Evolutionary conservation across 2,329 filamentous ascomycete genomes (phyloP).

Genomic region (Myriosclerotinia scirpicola): DNA sequence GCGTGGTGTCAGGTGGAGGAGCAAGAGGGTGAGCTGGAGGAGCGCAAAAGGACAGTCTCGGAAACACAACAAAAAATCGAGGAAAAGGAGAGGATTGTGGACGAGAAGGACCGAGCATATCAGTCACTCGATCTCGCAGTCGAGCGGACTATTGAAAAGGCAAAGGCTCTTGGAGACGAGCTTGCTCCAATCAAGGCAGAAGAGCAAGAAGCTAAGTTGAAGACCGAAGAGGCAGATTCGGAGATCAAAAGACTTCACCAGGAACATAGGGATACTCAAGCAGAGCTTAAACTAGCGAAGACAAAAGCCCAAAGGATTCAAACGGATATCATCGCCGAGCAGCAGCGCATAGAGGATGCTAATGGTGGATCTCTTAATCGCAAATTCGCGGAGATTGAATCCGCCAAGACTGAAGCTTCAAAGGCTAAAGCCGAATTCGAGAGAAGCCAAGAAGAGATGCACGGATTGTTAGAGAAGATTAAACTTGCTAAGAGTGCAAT

Average conservation of each 20-base stretch:
- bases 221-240: conserved; percentile 53
- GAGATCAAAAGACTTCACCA: conserved; percentile 56
- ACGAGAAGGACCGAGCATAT: conserved; percentile 47
- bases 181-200: conserved; percentile 49
- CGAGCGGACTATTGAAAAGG: conserved; percentile 37
- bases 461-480: conserved; percentile 41
- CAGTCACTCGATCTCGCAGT: conserved; percentile 41
- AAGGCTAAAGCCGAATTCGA: conserved; percentile 47
- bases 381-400: conserved; percentile 59
- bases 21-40: conserved; percentile 59
- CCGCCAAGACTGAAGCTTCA: conserved; percentile 53
- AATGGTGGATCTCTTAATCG: conserved; percentile 68
- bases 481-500: conserved; percentile 41
- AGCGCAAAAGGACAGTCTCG: conserved; percentile 43
- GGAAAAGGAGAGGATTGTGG: conserved; percentile 48
- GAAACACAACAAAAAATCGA: conserved; percentile 43
- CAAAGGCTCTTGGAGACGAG: conserved; percentile 33
- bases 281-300: conserved; percentile 55
- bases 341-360: conserved; percentile 61
- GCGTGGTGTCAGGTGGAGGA: conserved; percentile 87
- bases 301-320: conserved; percentile 49
- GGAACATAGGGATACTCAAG: conserved; percentile 65
- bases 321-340: conserved; percentile 54
- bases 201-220: conserved; percentile 50
- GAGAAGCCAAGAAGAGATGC: conserved; percentile 45